phyloP scores from a whole-genome alignment of 2,329 filamentous ascomycete species.

The Xylariaceae sp. region DNA sequence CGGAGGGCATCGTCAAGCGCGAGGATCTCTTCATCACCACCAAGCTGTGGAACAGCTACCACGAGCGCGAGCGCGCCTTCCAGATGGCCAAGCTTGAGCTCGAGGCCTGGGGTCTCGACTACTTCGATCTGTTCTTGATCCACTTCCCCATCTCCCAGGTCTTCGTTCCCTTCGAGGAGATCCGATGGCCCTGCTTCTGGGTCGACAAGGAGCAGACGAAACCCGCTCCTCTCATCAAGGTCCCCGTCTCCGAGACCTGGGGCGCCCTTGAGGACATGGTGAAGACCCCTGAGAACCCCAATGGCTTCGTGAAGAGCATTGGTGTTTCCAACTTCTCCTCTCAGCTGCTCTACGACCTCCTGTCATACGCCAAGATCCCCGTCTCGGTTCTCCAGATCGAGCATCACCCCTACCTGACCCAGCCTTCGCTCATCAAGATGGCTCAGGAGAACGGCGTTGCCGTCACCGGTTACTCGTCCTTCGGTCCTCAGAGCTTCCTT shows the following conservation, averaged over 20 bases:
- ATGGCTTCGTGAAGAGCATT: conserved; percentile 66
- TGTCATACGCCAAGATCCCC: conserved; percentile 68
- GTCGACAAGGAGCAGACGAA: conserved; percentile 42
- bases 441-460: conserved; percentile 52
- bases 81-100: conserved; percentile 56
- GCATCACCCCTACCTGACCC: conserved; percentile 73
- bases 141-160: conserved; percentile 51
- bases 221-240: conserved; percentile 50
- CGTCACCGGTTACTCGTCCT: conserved; percentile 60
- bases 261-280: conserved; percentile 71
- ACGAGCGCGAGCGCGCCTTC: conserved; percentile 57
- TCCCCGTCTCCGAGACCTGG: conserved; percentile 77
- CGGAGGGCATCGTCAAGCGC: conserved; percentile 56
- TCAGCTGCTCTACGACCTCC: conserved; percentile 69
- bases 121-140: conserved; percentile 66
- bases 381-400: conserved; percentile 80
- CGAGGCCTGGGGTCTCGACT: conserved; percentile 58
- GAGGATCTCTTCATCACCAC: conserved; percentile 61
- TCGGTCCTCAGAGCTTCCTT: conserved; percentile 48
- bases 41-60: conserved; percentile 62
- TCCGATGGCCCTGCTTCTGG: conserved; percentile 37
- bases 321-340: conserved; percentile 80
- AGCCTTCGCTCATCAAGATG: conserved; percentile 49
- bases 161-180: conserved; percentile 39
- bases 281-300: conserved; percentile 45